Base-by-base conservation (phyloP, 228 moss, liverwort and hornwort species). In the Sphagnum magellanicum region DNA sequence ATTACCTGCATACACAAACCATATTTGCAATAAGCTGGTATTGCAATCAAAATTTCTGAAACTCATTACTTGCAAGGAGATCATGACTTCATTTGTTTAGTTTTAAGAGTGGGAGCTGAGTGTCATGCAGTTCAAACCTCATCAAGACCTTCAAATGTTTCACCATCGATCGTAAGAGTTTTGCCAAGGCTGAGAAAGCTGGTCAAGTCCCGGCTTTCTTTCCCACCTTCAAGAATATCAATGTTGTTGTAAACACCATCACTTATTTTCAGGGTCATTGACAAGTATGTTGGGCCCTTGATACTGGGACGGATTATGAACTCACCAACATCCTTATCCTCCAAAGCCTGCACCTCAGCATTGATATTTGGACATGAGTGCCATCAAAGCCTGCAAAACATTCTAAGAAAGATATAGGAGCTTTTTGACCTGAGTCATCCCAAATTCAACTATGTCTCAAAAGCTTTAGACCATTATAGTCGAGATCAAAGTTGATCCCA, bases 121-220 rank as follows among this genome's bases (percentile, higher is more conserved):
- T 55, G 9, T 55, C 55, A 55, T 55, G 55, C 55, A 9, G 11
- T 10, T 51, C 71, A 74, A 5, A 96, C 97, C 97, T 97, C 97
- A 73, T 97, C 93, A 78, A 97, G 87, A 85, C 87, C 87, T 74
- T 91, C 91, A 69, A 78, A 97, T 4, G 88, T 85, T 15, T 90
- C 90, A 55, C 90, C 93, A 63, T 88, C 93, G 68, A 97, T 93
- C 6, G 90, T 88, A 48, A 97, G 91, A 65, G 87, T 84, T 75
- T 89, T 97, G 66, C 97, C 97, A 13, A 97, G 87, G 57, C 93
- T 86, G 73, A 93, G 86, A 71, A 91, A 93, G 77, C 93, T 91
- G 13, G 78, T 87, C 49, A 91, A 73, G 70, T 97, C 91, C 83
- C 90, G 79, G 60, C 81, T 84, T 49, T 91, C 93, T 75, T 97